Evolutionary conservation across 2,329 filamentous ascomycete species (phyloP).

Genomic region (Pseudodiploospora longispora): DNA sequence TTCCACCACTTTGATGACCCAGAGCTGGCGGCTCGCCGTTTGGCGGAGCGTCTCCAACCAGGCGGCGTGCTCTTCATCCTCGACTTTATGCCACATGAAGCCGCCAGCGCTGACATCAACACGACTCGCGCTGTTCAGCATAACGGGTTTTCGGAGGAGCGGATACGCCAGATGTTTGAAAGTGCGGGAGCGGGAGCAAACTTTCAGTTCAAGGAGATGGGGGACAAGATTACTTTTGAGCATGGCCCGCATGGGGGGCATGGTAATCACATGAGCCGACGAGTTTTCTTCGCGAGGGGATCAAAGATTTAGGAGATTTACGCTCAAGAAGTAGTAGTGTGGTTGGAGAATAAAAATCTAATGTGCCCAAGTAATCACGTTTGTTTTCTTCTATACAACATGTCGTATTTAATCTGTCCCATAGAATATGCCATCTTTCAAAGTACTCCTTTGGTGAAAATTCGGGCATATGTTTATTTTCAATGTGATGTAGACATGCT

Average conservation of each 20-base stretch:
- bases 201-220: slow-evolving; percentile 50
- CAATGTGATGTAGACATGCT: too few species aligned
- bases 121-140: slow-evolving; percentile 48
- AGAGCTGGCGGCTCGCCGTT: slow-evolving; percentile 45
- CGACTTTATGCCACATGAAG: slow-evolving; percentile 54
- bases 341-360: too few species aligned
- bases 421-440: too few species aligned
- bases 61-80: slow-evolving; percentile 61
- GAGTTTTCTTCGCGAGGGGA: slow-evolving; percentile 33
- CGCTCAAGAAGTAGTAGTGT: too few species aligned
- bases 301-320: slow-evolving; percentile 24
- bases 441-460: too few species aligned
- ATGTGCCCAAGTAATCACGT: too few species aligned
- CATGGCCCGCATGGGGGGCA: slow-evolving; percentile 10
- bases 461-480: too few species aligned
- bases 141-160: slow-evolving; percentile 55
- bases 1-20: slow-evolving; percentile 64
- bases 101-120: slow-evolving; percentile 15
- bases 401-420: too few species aligned
- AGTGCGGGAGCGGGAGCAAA: slow-evolving; percentile 49
- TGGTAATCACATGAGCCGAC: slow-evolving; percentile 30
- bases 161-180: slow-evolving; percentile 53
- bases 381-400: too few species aligned
- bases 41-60: slow-evolving; percentile 54
- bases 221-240: slow-evolving; percentile 31